Evolutionary conservation across 2,329 filamentous ascomycete species (phyloP), one percentile per base, ranked within the genome.

Genomic region (Apiospora arundinis): DNA sequence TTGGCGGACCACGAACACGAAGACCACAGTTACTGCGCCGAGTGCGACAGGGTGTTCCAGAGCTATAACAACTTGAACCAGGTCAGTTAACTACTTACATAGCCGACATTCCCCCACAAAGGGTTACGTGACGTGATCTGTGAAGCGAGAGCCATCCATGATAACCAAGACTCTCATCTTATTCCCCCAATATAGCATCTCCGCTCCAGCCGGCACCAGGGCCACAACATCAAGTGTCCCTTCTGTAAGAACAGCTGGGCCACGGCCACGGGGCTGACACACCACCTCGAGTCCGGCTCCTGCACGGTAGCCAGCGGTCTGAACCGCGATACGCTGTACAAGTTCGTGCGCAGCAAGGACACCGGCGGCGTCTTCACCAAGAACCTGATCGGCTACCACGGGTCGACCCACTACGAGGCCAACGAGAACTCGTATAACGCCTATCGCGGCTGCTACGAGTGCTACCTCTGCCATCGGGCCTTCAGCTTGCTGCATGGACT

Each of bases 201-300:
- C 2, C 86, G 86, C 37, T 91, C 88, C 0, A 80, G 80, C 6
- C 75, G 78, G 65, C 90, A 92, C 75, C 81, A 81, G 0, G 84
- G 85, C 70, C 71, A 67, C 0, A 77, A 77, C 1, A 77, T 90
- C 9, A 0, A 56, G 0, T 92, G 90, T 68, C 89, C 87, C 0
- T 91, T 89, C 75, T 92, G 90, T 79, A 76, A 81, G 46, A 72
- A 66, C 2, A 40, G 11, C 2, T 88, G 83, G 72, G 80, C 83
- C 12, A 85, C 86, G 0, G 88, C 89, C 1, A 88, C 85, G 0
- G 90, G 88, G 4, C 74, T 91, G 5, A 76, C 81, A 0, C 82
- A 90, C 76, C 88, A 92, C 73, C 78, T 92, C 0, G 90, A 92
- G 73, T 79, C 75, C 0, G 86, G 86, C n/a, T 78, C 82, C 0